A percentile compares a stretch with the other conserved stretches of the same genome.
Evolutionary conservation across 2,329 filamentous ascomycete genomes (phyloP).

Genomic region (Trichoderma sp.): DNA sequence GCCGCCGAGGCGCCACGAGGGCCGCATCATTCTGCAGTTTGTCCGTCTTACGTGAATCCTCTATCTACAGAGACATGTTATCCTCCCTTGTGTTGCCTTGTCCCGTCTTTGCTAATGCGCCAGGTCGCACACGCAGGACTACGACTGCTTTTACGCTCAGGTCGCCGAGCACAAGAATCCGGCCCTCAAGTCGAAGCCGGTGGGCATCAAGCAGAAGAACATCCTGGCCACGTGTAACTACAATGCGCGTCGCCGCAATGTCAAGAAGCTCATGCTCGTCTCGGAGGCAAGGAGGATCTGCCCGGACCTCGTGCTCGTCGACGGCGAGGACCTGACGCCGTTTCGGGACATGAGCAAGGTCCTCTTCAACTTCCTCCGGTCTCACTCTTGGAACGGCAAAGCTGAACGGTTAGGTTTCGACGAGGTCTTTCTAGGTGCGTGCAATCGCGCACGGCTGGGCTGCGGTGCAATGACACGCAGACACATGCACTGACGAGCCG

Average conservation of each 20-base stretch:
- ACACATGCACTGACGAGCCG: not conserved
- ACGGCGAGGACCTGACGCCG: constrained; percentile 81
- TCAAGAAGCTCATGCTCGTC: constrained; percentile 84
- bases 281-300: constrained; percentile 77
- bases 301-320: constrained; percentile 80
- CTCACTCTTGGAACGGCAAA: constrained; percentile 75
- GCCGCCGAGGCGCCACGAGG: constrained; percentile 56
- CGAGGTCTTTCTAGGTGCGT: constrained; percentile 65
- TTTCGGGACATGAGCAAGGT: constrained; percentile 87
- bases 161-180: constrained; percentile 84
- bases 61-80: not conserved
- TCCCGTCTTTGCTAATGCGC: not conserved
- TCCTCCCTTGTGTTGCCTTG: not conserved
- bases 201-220: constrained; percentile 90
- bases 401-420: constrained; percentile 87
- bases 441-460: not conserved
- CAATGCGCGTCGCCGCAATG: constrained; percentile 72
- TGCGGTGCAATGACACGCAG: not conserved
- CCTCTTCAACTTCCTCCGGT: constrained; percentile 71
- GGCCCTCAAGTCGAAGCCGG: constrained; percentile 67
- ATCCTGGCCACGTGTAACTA: constrained; percentile 96
- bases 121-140: constrained; percentile 54
- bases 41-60: constrained; percentile 51
- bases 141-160: constrained; percentile 93
- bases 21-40: constrained; percentile 78